These are phyloP conservation scores for Dinochytrium kinnereticum DNA, from an alignment of 371 early-diverging fungal species.

Conservation along the genomic window DNA sequence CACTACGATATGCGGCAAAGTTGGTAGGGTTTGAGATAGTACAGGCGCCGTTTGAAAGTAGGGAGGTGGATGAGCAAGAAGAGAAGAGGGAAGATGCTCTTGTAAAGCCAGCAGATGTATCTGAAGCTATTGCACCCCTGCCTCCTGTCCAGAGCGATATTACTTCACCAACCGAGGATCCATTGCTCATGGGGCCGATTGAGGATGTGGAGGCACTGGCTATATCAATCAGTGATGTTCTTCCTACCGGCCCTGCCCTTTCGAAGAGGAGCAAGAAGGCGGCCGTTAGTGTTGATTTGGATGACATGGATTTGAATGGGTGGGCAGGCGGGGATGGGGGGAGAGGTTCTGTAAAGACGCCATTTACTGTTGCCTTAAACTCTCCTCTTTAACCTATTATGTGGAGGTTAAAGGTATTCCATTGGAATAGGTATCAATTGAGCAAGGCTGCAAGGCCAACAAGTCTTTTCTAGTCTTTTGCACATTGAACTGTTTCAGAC, in stretches of 20 bases:
- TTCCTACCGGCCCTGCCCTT: neutral
- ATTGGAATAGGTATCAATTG: too few species aligned
- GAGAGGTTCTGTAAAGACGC: neutral
- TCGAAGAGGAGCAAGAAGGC: neutral
- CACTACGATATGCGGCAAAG: neutral
- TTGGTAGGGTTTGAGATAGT: constrained; percentile 1
- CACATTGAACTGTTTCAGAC: too few species aligned
- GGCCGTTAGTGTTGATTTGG: neutral
- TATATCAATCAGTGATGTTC: neutral
- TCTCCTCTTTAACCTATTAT: too few species aligned
- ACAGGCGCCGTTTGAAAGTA: neutral
- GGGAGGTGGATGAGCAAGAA: neutral
- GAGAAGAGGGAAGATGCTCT: neutral
- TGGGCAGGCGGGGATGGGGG: neutral
- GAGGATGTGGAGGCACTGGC: neutral
- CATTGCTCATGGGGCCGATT: neutral
- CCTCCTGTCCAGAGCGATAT: too few species aligned
- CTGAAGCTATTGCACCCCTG: too few species aligned
- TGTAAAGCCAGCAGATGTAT: neutral
- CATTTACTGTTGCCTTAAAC: neutral
- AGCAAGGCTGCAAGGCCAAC: too few species aligned
- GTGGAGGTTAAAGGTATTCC: too few species aligned
- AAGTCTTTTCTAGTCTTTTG: too few species aligned
- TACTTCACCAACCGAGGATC: neutral
- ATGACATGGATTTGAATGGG: neutral